Evolutionary conservation across 495 filamentous ascomycete species (phyloP), one percentile per base, ranked within the genome.

Genomic region (Diplogelasinospora grovesii): DNA sequence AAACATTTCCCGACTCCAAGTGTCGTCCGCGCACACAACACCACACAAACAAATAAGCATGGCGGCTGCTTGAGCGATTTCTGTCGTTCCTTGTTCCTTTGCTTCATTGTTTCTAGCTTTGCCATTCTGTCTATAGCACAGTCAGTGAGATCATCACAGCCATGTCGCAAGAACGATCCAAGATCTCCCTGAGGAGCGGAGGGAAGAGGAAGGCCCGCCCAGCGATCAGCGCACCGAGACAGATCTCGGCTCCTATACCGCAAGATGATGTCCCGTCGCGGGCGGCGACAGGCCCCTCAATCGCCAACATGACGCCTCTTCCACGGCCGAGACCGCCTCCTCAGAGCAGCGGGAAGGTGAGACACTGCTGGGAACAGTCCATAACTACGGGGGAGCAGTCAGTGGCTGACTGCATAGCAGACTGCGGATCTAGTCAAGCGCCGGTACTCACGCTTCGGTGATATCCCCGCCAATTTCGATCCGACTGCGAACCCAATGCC

Each of bases 341-440:
- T 5, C 53, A 60, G 37, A 60, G 50, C 24, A 63, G 64, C 32
- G 67, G 61, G 30, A 70, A 65, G 55, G 66, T 59, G 30, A n/a
- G n/a, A n/a, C n/a, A n/a, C n/a, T n/a, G n/a, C n/a, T n/a, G n/a
- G n/a, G n/a, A n/a, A n/a, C n/a, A n/a, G n/a, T n/a, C n/a, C n/a
- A n/a, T n/a, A n/a, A n/a, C n/a, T n/a, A n/a, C n/a, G n/a, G n/a
- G n/a, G n/a, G n/a, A n/a, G n/a, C n/a, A n/a, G n/a, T n/a, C n/a
- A 20, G 22, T 10, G 34, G 13, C 32, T 54, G 38, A 54, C 48
- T 9, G 30, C 18, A 8, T 20, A 2, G 28, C 33, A 85, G 66
- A 95, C 89, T 3, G 82, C 87, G 15, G 93, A 99, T 61, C 69
- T 97, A 34, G 93, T 99, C 35, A 97, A 97, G 64, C 72, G 86